A percentile compares a stretch with the other conserved stretches of the same genome.
Conservation (phyloP, 371 early-diverging fungal genomes). For the Syncephalastrum monosporum region DNA sequence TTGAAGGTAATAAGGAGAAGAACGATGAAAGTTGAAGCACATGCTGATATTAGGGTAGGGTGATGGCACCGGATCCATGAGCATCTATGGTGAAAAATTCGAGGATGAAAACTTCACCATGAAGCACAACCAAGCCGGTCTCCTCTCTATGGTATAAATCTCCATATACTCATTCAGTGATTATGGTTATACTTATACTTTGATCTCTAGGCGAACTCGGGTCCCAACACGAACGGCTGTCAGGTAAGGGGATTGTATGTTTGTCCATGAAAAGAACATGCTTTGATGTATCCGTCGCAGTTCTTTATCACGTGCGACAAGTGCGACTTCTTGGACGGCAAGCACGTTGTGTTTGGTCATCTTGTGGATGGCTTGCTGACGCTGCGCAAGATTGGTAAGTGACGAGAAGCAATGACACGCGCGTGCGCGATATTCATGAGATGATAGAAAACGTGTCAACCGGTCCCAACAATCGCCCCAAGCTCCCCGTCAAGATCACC, state of each 20-base stretch:
- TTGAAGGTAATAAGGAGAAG: slow-evolving; percentile 51
- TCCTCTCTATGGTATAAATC: slow-evolving; percentile 91
- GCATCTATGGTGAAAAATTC: slow-evolving; percentile 97
- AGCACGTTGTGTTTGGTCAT: slow-evolving; percentile 90
- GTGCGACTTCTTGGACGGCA: slow-evolving; percentile 89
- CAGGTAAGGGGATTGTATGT: slow-evolving; percentile 45
- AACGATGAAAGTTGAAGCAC: slow-evolving; percentile 12
- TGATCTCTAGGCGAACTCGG: slow-evolving; percentile 83
- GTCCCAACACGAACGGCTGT: slow-evolving; percentile 93
- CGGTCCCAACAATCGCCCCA: slow-evolving; percentile 87
- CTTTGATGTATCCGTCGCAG: slow-evolving; percentile 29
- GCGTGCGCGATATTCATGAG: neutral
- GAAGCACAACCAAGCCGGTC: slow-evolving; percentile 90
- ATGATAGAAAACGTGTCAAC: slow-evolving; percentile 81
- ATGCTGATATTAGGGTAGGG: slow-evolving; percentile 43
- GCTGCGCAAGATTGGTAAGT: slow-evolving; percentile 76
- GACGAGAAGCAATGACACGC: neutral
- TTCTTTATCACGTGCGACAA: slow-evolving; percentile 96
- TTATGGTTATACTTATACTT: slow-evolving; percentile 11
- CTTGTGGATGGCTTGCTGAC: slow-evolving; percentile 88
- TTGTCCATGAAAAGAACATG: neutral
- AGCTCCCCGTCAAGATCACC: slow-evolving; percentile 85
- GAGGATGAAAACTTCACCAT: slow-evolving; percentile 95
- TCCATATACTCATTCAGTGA: slow-evolving; percentile 20
- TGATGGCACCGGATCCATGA: slow-evolving; percentile 96